Evolutionary conservation across 306 rosid species (phyloP).

Genomic region (Adenanthera pavonina): DNA sequence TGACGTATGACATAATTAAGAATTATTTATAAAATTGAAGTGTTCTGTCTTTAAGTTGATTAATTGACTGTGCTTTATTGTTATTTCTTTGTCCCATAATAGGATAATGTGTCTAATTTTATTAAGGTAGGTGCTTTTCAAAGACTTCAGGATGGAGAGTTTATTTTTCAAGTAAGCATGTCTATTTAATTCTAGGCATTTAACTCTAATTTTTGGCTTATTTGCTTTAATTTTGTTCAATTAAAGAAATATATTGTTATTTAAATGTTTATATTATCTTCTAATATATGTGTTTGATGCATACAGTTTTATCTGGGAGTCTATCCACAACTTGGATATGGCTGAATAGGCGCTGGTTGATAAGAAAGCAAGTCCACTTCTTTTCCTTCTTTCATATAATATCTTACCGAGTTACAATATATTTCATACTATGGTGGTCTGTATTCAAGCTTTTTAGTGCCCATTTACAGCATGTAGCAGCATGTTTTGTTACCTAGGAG

Average conservation of each 20-base stretch:
- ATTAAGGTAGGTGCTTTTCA: slow-evolving; percentile 97
- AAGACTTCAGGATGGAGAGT: slow-evolving; percentile 95
- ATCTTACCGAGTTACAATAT: no score
- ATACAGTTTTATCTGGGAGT: no score
- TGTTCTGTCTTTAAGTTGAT: slow-evolving; percentile 21
- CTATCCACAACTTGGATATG: no score
- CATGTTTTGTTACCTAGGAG: slow-evolving; percentile 34
- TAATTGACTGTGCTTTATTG: slow-evolving; percentile 40
- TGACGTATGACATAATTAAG: slow-evolving; percentile 60
- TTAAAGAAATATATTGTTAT: no score
- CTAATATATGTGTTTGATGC: no score
- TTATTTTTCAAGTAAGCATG: slow-evolving; percentile 87
- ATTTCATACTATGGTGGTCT: no score
- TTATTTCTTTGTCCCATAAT: slow-evolving; percentile 42
- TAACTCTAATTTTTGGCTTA: slow-evolving; percentile 20
- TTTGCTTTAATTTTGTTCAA: neutral
- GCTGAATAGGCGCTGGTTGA: no score
- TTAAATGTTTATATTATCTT: no score
- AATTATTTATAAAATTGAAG: slow-evolving; percentile 31
- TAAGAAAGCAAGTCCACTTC: no score
- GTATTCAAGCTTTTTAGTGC: no score
- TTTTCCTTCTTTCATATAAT: no score
- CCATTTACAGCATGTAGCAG: slow-evolving; percentile 18
- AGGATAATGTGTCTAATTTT: slow-evolving; percentile 97
- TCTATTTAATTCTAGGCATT: slow-evolving; percentile 1